These are phyloP conservation scores for Talaromyces sp. DNA, from an alignment of 2,329 filamentous ascomycete genomes.

Conservation along the genomic window DNA sequence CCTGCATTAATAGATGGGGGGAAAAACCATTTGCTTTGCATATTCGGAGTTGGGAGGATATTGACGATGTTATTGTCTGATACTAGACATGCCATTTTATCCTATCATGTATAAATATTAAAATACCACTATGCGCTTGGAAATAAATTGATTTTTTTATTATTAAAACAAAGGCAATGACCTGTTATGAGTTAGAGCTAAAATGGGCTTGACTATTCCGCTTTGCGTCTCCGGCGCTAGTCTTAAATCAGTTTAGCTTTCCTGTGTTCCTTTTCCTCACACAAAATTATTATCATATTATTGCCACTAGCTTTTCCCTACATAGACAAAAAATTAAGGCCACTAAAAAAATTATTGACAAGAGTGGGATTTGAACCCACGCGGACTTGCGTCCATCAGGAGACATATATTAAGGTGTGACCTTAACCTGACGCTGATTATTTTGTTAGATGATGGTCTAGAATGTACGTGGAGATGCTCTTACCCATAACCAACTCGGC, in stretches of 20 bases:
- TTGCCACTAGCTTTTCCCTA: too few species aligned
- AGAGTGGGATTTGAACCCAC: not conserved
- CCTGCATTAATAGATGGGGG: not conserved
- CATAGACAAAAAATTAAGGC: too few species aligned
- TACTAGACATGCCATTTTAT: not conserved
- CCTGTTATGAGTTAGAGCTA: not conserved
- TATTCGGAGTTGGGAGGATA: not conserved
- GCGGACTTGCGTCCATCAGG: not conserved
- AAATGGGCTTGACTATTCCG: too few species aligned
- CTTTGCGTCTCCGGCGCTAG: too few species aligned
- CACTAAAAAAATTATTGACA: not conserved
- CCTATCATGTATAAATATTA: not conserved
- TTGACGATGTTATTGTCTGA: not conserved
- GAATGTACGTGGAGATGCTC: too few species aligned
- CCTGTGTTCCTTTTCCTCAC: too few species aligned
- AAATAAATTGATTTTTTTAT: not conserved
- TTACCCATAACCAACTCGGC: not conserved
- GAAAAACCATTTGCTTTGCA: not conserved
- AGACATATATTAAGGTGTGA: not conserved
- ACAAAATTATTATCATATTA: too few species aligned
- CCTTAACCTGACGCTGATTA: not conserved
- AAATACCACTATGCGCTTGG: not conserved
- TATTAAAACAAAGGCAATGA: not conserved
- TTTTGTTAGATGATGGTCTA: too few species aligned
- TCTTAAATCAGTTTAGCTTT: too few species aligned